Evolutionary conservation across 106 monocot species (phyloP).

Genomic region (Apostasia ramifera): DNA sequence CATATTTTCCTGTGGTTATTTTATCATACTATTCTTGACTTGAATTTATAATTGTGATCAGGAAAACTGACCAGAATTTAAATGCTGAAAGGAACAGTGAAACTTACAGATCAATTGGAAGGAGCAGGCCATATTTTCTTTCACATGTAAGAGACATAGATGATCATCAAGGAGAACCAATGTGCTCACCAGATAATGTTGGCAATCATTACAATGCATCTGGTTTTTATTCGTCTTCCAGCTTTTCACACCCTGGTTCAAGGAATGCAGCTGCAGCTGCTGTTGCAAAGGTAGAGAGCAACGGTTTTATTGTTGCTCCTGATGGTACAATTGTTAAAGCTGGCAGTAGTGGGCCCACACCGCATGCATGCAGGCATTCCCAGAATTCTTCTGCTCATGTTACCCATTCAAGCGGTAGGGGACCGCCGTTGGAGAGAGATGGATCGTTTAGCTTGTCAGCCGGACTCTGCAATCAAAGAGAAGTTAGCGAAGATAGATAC

Average conservation of each 20-base stretch:
- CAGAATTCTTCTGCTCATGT: constrained; percentile 21
- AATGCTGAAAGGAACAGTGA: constrained; percentile 28
- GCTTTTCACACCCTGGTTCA: constrained; percentile 27
- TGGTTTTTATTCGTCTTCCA: constrained; percentile 26
- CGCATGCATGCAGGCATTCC: constrained; percentile 7
- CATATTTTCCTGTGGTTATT: neutral
- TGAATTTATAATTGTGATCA: constrained; percentile 9
- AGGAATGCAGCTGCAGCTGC: constrained; percentile 75
- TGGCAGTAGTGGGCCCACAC: constrained; percentile 15
- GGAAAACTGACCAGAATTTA: constrained; percentile 22
- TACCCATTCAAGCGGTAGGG: constrained; percentile 19
- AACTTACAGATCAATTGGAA: constrained; percentile 18
- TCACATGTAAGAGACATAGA: constrained; percentile 23
- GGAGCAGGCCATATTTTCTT: constrained; percentile 21
- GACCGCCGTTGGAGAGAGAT: constrained; percentile 37
- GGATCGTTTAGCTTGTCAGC: constrained; percentile 12
- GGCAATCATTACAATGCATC: constrained; percentile 27
- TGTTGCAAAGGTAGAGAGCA: constrained; percentile 73
- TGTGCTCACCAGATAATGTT: constrained; percentile 12
- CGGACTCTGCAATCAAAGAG: constrained; percentile 25
- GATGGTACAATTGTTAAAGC: constrained; percentile 83
- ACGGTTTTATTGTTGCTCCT: constrained; percentile 77
- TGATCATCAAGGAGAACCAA: constrained; percentile 26
- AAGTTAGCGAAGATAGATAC: constrained; percentile 30
- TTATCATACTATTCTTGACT: neutral